Conservation (phyloP, 768 basidiomycete genomes). For the Dacryopinax primogenitus region DNA sequence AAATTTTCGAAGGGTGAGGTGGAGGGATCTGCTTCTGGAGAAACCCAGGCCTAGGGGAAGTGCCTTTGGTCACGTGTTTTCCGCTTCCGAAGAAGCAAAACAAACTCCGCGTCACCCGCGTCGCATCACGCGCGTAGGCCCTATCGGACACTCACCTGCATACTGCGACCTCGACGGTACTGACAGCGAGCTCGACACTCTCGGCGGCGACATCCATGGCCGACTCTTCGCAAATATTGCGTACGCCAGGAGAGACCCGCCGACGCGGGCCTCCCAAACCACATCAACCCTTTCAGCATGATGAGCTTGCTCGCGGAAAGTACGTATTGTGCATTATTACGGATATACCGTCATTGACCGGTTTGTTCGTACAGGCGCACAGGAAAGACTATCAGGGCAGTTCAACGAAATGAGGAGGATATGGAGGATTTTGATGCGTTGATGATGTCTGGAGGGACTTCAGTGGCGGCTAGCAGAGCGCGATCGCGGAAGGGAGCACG, state of each 20-base stretch:
- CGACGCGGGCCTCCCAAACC: conserved; percentile 1
- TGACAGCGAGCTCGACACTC: not conserved
- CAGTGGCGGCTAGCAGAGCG: not conserved
- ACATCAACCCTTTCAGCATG: conserved; percentile 3
- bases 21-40: too few species aligned
- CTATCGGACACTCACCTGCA: not conserved
- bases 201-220: not conserved
- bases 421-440: conserved; percentile 3
- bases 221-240: conserved; percentile 1
- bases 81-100: not conserved
- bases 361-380: not conserved
- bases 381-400: not conserved
- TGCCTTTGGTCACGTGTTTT: not conserved
- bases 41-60: too few species aligned
- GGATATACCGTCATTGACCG: not conserved
- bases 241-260: not conserved
- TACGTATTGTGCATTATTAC: not conserved
- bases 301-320: conserved; percentile 7
- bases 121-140: conserved; percentile 8
- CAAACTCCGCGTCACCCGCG: not conserved
- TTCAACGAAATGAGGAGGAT: not conserved
- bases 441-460: conserved; percentile 1
- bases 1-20: too few species aligned
- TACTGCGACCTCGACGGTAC: not conserved
- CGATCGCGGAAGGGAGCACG: not conserved